Conservation (phyloP, 2,329 filamentous ascomycete genomes). For the Alternaria atra region DNA sequence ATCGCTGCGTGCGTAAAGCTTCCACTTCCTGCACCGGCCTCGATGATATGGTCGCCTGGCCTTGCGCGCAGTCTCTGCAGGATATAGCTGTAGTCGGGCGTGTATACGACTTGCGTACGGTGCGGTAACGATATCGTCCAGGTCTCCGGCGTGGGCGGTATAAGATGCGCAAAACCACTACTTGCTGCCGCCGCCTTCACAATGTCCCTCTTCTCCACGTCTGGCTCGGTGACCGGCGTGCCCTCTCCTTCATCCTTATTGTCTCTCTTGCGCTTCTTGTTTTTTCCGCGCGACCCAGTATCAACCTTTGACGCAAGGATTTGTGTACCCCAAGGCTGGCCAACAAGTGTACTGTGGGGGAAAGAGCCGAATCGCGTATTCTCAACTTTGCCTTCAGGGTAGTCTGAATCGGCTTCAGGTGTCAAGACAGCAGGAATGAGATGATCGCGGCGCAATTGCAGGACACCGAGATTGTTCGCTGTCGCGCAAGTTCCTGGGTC, state of each 20-base stretch:
- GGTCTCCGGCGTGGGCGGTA: conserved; percentile 81
- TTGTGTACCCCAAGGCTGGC: conserved; percentile 89
- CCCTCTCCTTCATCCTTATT: conserved; percentile 43
- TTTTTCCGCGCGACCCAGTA: conserved; percentile 83
- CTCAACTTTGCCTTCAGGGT: conserved; percentile 63
- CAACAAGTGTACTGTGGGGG: conserved; percentile 64
- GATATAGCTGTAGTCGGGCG: conserved; percentile 86
- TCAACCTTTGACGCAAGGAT: conserved; percentile 89
- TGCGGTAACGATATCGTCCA: conserved; percentile 85
- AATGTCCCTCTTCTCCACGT: conserved; percentile 46
- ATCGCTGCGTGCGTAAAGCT: conserved; percentile 84
- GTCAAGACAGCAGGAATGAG: conserved; percentile 74
- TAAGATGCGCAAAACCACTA: conserved; percentile 77
- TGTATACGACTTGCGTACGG: conserved; percentile 86
- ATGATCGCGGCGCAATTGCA: conserved; percentile 88
- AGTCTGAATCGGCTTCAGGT: conserved; percentile 49
- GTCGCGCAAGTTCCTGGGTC: conserved; percentile 70
- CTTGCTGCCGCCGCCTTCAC: conserved; percentile 60
- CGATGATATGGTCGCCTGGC: conserved; percentile 77
- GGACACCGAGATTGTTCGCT: conserved; percentile 75
- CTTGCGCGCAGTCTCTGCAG: conserved; percentile 77
- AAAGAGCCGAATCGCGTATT: conserved; percentile 93
- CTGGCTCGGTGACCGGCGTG: conserved; percentile 22
- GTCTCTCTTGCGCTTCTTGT: conserved; percentile 59
- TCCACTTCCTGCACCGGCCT: conserved; percentile 82